These are phyloP conservation scores for Wallacemonas sp. DNA, from an alignment of 208 protist species.

Conservation along the genomic window DNA sequence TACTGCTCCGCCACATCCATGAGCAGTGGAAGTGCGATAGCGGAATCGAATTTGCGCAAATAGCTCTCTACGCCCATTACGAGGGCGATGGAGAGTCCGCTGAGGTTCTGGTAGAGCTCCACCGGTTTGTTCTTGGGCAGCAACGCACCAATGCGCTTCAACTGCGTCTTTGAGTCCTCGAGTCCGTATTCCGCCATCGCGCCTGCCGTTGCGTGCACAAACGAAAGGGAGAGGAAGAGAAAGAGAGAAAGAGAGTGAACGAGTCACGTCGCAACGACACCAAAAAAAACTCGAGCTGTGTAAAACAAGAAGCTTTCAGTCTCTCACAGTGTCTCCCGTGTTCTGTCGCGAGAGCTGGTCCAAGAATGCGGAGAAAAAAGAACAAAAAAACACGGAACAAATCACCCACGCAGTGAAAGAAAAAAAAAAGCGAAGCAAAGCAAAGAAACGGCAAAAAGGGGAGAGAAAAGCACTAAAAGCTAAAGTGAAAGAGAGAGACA, in stretches of 20 bases:
- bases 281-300: neutral
- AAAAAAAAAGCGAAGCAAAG: neutral
- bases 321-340: neutral
- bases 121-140: slow-evolving; percentile 30
- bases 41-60: slow-evolving; percentile 73
- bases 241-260: slow-evolving; percentile 3
- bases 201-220: neutral
- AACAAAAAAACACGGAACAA: slow-evolving; percentile 14
- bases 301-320: neutral
- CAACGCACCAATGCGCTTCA: slow-evolving; percentile 41
- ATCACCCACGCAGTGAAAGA: no score
- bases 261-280: neutral
- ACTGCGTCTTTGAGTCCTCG: slow-evolving; percentile 54
- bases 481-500: slow-evolving; percentile 11
- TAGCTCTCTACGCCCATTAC: slow-evolving; percentile 86
- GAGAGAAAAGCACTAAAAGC: neutral
- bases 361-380: neutral
- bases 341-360: no score
- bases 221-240: neutral
- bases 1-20: slow-evolving; percentile 44
- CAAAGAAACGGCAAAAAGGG: neutral
- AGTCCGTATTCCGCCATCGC: slow-evolving; percentile 19
- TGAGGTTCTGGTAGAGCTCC: slow-evolving; percentile 48
- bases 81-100: slow-evolving; percentile 59
- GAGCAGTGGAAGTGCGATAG: slow-evolving; percentile 41